Evolutionary conservation across 768 basidiomycete genomes (phyloP), one percentile per base, ranked within the genome.

Genomic region (Collybiopsis luxurians): DNA sequence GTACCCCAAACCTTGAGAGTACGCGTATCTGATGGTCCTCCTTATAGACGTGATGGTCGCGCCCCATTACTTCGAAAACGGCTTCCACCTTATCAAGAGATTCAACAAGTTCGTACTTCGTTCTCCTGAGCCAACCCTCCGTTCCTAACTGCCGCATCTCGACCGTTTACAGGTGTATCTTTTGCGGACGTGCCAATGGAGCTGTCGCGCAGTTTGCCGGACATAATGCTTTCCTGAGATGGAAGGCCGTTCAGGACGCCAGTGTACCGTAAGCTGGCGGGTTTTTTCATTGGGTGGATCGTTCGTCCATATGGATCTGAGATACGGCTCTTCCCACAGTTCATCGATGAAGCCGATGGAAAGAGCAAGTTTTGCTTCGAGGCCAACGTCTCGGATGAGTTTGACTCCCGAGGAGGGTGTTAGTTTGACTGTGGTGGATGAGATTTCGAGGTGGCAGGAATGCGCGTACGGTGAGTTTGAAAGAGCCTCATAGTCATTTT

Each of bases 331-430:
- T 34, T 34, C 13, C 31, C 31, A 34, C 13, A 55, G 15, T 89
- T 89, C 55, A 69, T 84, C 42, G 89, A 93, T 63, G 71, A 75
- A 0, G 79, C 75, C 0, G 87, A 90, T 63, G 80, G 81, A 12
- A 73, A 76, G 59, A 76, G 71, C 72, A 90, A 87, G 72, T 82
- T 87, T 59, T 92, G 90, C 90, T 74, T 71, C 4, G 90, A 93
- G 70, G 73, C 75, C 28, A 90, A 90, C 70, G 90, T 89, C 4
- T 88, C 86, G 21, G 90, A 93, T 64, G 90, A 90, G 68, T 92
- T 91, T 64, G 86, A 90, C 69, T 4, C 95, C 95, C 73, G 89
- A 95, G 73, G 93, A 96, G 65, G 93, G 93, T 55, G 93, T 95
- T 21, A 87, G 85, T 4, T 73, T 95, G 47, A 93, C 92, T 0